Base-by-base conservation (phyloP, 371 early-diverging fungal genomes). In the Nematocida sp. region DNA sequence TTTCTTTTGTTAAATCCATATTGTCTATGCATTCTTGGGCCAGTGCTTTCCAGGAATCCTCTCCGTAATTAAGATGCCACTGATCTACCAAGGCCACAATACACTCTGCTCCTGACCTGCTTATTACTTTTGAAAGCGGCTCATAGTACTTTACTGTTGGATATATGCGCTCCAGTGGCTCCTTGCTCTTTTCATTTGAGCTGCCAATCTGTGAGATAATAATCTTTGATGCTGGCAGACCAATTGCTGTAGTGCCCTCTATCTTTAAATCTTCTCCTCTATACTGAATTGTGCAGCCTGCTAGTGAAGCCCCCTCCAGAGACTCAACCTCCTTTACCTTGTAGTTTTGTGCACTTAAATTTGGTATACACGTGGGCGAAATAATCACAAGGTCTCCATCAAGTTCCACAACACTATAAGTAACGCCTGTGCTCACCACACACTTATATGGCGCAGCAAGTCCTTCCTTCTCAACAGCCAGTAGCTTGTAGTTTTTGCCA, bases 61-160 rank as follows among this genome's bases (percentile, higher is more conserved):
- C 95, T 75, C 95, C 94, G 85, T 98, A 99, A 89, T 96, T 93
- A 86, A 99, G 89, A 89, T 95, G 98, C 98, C 98, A 99, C 89
- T 99, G 99, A 85, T 96, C 96, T 85, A 93, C 91, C 82, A 96
- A 89, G 39, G 95, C 92, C 70, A 98, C 98, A 62, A 98, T 93
- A 88, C 99, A 99, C 85, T 94, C 95, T 82, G 95, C 96, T 57
- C 95, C 98, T 82, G 93, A 93, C 78, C 98, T 92, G 72, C 93
- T 93, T 84, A 96, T 92, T 74, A 98, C 94, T 62, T 91, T 89
- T 72, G 90, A 90, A 83, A 96, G 98, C 42, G 99, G 98, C 89
- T 97, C 96, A 81, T 92, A 93, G 88, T 82, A 82, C 73, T 52
- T 62, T 40, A 88, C 9, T 61, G 81, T 64, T 58, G 75, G 52